Evolutionary conservation across 495 filamentous ascomycete genomes (phyloP), one percentile per base, ranked within the genome.

Genomic region (Penicillium bovifimosum): DNA sequence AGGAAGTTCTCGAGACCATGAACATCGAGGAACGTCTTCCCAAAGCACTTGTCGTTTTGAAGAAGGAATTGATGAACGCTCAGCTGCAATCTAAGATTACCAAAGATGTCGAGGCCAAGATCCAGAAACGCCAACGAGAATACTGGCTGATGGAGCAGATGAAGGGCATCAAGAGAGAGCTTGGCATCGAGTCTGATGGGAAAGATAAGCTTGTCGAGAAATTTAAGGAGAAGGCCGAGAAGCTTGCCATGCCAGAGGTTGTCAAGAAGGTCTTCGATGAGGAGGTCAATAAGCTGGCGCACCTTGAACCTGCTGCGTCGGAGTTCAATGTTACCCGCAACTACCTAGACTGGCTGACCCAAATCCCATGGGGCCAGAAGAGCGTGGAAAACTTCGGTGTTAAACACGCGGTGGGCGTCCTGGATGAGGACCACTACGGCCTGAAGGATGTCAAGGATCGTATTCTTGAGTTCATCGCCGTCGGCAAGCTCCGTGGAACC

Each of bases 121-220:
- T 99, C 52, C 91, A 95, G 60, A 96, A 97, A 73, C 86, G 93
- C 9, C 93, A 99, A 64, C 85, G 93, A 27, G 95, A 99, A 62
- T 99, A 99, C 74, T 99, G 90, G 89, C 74, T 99, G 16, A 92
- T 93, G 89, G 93, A 99, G 68, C 95, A 99, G 63, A 95, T 97
- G 91, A 97, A 96, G 72, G 95, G 90, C n/a, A 97, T 99, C 62
- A 85, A 87, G 53, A 79, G 92, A 47, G 95, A 99, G 66, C 79
- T 99, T 17, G 95, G 95, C 11, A 90, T 96, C 49, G 95, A 97
- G 68, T 93, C 88, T 3, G 93, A 99, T 61, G 93, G 95, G 29
- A 99, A 96, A 68, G 93, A 99, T 53, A 96, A 96, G 70, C 79
- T 99, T 24, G 87, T 97, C 2, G 95, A 97, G 70, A 93, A 86